Conservation (phyloP, 2,329 filamentous ascomycete species). For the Erysiphe pulchra region DNA sequence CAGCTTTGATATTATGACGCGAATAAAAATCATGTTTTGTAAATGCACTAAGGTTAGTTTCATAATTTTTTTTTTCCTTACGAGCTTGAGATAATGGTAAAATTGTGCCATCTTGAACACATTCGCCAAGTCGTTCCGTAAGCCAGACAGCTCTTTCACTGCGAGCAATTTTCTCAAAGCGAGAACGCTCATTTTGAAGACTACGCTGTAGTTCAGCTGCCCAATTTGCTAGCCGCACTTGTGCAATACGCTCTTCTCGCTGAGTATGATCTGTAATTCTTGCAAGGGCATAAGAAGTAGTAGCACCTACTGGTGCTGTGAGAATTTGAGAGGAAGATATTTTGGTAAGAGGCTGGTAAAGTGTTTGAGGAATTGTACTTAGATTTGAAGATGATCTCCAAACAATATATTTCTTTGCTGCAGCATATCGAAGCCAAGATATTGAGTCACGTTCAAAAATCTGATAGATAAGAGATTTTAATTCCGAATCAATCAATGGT, state of each 20-base stretch:
- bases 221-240: slow-evolving; percentile 59
- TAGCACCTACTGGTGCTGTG: slow-evolving; percentile 10
- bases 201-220: slow-evolving; percentile 57
- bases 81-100: slow-evolving; percentile 21
- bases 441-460: slow-evolving; percentile 59
- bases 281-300: slow-evolving; percentile 30
- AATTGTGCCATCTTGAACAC: slow-evolving; percentile 36
- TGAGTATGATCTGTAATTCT: slow-evolving; percentile 32
- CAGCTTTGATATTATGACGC: slow-evolving; percentile 1
- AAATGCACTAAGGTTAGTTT: slow-evolving; percentile 3
- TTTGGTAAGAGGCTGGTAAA: slow-evolving; percentile 16
- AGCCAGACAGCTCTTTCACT: slow-evolving; percentile 44
- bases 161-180: slow-evolving; percentile 35
- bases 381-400: slow-evolving; percentile 28
- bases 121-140: slow-evolving; percentile 37
- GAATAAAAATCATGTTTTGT: slow-evolving; percentile 7
- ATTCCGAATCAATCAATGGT: slow-evolving; percentile 53
- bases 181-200: slow-evolving; percentile 43
- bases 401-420: slow-evolving; percentile 55
- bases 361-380: slow-evolving; percentile 8
- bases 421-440: slow-evolving; percentile 56
- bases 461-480: slow-evolving; percentile 39
- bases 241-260: slow-evolving; percentile 32
- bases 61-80: slow-evolving; percentile 3
- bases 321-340: slow-evolving; percentile 6